Percentiles rank a stretch among this genome's conserved stretches.
These are phyloP conservation scores for Pleurotus platypus DNA, from an alignment of 768 basidiomycete genomes.

Conservation along the genomic window DNA sequence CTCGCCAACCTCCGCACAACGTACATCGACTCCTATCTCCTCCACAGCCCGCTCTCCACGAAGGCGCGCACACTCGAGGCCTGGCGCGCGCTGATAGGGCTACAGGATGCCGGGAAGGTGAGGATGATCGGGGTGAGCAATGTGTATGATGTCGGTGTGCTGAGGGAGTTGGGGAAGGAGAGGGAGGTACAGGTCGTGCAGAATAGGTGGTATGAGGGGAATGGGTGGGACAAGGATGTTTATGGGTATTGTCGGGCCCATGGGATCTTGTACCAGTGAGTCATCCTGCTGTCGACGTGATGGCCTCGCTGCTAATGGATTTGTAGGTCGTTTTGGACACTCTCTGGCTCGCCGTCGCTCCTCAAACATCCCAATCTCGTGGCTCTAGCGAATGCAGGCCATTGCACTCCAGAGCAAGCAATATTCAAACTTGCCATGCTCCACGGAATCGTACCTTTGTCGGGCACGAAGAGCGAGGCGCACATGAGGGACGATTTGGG, in stretches of 20 bases:
- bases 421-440: conserved; percentile 68
- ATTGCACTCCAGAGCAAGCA: conserved; percentile 60
- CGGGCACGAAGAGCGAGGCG: conserved; percentile 63
- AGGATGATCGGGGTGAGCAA: conserved; percentile 74
- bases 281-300: conserved; percentile 4
- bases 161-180: conserved; percentile 49
- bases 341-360: conserved; percentile 70
- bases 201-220: conserved; percentile 83
- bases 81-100: conserved; percentile 55
- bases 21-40: conserved; percentile 75
- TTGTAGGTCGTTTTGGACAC: conserved; percentile 83
- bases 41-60: conserved; percentile 71
- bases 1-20: conserved; percentile 65
- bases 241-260: conserved; percentile 60
- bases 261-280: conserved; percentile 71
- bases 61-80: conserved; percentile 62
- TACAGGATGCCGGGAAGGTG: conserved; percentile 66
- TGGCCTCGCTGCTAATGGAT: neutral
- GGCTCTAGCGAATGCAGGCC: conserved; percentile 39
- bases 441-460: conserved; percentile 66
- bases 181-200: conserved; percentile 73
- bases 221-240: conserved; percentile 69
- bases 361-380: conserved; percentile 45
- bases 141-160: conserved; percentile 57
- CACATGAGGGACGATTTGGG: conserved; percentile 70